A percentile compares a stretch with the other conserved stretches of the same genome.
These are phyloP conservation scores for Mortierella sp. DNA, from an alignment of 371 early-diverging fungal genomes.

Conservation along the genomic window DNA sequence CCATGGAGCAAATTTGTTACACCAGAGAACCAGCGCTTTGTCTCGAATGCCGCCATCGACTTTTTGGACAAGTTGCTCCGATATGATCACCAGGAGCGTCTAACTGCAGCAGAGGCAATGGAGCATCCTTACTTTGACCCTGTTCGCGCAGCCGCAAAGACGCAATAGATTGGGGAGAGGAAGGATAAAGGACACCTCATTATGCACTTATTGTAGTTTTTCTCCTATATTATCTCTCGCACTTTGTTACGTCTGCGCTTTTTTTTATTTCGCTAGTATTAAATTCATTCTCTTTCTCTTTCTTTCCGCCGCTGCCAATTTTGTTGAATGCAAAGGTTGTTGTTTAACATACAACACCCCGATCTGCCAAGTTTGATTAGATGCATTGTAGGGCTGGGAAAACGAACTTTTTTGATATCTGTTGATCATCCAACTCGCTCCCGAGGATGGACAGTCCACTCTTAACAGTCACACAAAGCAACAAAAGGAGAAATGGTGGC, in stretches of 20 bases:
- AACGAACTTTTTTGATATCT: too few relatives aligned
- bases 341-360: too few relatives aligned
- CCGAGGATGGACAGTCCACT: too few relatives aligned
- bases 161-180: constrained; percentile 38
- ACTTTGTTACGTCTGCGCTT: not conserved
- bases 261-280: not conserved
- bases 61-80: constrained; percentile 94
- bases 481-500: constrained; percentile 1
- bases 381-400: too few relatives aligned
- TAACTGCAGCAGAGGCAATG: constrained; percentile 98
- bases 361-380: too few relatives aligned
- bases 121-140: constrained; percentile 93
- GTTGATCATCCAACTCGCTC: too few relatives aligned
- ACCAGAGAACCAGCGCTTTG: constrained; percentile 90
- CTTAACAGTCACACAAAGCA: not conserved
- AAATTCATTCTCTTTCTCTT: not conserved
- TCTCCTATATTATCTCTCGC: not conserved
- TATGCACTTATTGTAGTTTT: not conserved
- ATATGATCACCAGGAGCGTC: constrained; percentile 97
- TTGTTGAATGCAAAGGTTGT: not conserved
- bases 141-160: constrained; percentile 55
- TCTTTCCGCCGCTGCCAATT: not conserved
- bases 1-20: constrained; percentile 95
- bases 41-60: constrained; percentile 92
- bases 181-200: not conserved